Evolutionary conservation across 768 basidiomycete species (phyloP).

Genomic region (Tricholoma matsutake): DNA sequence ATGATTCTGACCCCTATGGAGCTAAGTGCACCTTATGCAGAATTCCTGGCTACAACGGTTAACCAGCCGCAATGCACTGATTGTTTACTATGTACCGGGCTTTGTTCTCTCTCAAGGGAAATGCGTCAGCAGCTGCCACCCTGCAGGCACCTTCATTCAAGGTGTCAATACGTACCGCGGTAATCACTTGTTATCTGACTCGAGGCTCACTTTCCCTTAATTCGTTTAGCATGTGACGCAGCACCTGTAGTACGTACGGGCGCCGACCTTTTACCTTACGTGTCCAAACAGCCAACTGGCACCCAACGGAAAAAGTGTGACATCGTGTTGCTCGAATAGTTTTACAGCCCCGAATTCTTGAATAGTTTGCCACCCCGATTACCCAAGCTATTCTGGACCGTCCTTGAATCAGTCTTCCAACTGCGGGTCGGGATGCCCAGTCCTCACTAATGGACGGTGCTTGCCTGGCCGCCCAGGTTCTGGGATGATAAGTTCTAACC

Average conservation of each 20-base stretch:
- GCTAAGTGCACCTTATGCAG: conserved; percentile 75
- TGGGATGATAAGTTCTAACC: conserved; percentile 63
- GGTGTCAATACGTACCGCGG: conserved; percentile 51
- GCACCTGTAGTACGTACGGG: conserved; percentile 56
- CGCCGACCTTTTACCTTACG: conserved; percentile 69
- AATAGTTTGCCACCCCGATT: conserved; percentile 80
- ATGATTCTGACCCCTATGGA: conserved; percentile 54
- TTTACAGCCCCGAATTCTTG: conserved; percentile 68
- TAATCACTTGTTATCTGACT: not conserved
- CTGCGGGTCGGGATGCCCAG: conserved; percentile 65
- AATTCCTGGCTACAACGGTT: conserved; percentile 65
- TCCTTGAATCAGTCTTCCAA: conserved; percentile 77
- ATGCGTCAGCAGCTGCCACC: conserved; percentile 71
- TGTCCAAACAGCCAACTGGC: conserved; percentile 68
- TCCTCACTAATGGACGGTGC: conserved; percentile 73
- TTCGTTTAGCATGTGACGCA: conserved; percentile 52
- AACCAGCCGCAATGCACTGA: conserved; percentile 68
- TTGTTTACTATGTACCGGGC: conserved; percentile 78
- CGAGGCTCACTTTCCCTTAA: conserved; percentile 1
- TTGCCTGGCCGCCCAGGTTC: conserved; percentile 59
- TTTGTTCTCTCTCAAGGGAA: conserved; percentile 67
- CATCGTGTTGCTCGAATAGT: conserved; percentile 68
- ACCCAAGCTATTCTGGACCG: conserved; percentile 75
- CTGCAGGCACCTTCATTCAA: conserved; percentile 67
- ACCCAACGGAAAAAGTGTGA: conserved; percentile 68